Conservation (phyloP, 768 basidiomycete species). For the Amanita rubescens region DNA sequence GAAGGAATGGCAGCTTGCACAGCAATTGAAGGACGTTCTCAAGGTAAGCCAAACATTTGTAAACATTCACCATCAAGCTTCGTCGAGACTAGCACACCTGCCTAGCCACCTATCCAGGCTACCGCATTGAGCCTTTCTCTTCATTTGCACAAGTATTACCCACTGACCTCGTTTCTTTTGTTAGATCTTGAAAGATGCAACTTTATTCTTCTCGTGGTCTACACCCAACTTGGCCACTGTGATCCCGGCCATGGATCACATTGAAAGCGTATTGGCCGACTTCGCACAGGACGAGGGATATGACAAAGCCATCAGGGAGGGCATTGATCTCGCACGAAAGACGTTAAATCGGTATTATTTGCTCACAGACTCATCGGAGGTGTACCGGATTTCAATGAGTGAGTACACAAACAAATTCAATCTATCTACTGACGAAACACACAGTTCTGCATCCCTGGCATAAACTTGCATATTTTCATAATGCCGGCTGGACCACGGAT, state of each 20-base stretch:
- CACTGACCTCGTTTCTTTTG: not conserved
- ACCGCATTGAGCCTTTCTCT: too few species aligned
- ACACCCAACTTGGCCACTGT: slow-evolving; percentile 10
- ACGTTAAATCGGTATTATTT: slow-evolving; percentile 23
- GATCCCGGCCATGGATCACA: slow-evolving; percentile 14
- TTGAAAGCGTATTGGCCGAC: slow-evolving; percentile 13
- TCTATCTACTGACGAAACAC: not conserved
- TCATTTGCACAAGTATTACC: too few species aligned
- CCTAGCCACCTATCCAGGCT: too few species aligned
- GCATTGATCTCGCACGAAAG: slow-evolving; percentile 9
- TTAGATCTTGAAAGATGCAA: slow-evolving; percentile 12
- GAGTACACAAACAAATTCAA: slow-evolving; percentile 5
- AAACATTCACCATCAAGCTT: too few species aligned
- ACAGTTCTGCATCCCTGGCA: slow-evolving; percentile 16
- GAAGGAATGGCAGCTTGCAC: not conserved
- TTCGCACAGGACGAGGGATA: slow-evolving; percentile 13
- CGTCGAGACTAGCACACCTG: too few species aligned
- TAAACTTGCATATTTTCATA: slow-evolving; percentile 16
- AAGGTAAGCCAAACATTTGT: not conserved
- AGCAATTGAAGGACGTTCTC: not conserved
- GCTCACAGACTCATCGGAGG: slow-evolving; percentile 9
- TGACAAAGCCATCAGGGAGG: slow-evolving; percentile 19
- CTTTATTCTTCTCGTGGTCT: slow-evolving; percentile 14
- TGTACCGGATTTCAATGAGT: slow-evolving; percentile 23
- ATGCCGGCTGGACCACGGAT: slow-evolving; percentile 13